A percentile compares a stretch with the other conserved stretches of the same genome.
phyloP scores from a whole-genome alignment of 371 early-diverging fungal genomes.

The Thermomucor indicae-seudaticae region DNA sequence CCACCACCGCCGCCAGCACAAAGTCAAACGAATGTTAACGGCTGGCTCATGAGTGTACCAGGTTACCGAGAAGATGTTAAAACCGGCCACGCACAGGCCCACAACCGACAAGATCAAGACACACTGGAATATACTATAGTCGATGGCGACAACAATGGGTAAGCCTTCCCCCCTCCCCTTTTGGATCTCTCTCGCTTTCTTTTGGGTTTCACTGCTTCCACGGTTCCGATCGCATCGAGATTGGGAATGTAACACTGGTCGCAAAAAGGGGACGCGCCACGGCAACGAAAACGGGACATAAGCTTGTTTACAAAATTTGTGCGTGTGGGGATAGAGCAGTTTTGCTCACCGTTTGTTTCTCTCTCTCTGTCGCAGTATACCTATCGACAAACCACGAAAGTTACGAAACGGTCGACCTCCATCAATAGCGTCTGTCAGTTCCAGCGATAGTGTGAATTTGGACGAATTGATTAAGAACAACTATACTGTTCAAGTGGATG shows the following conservation, averaged over 20 bases:
- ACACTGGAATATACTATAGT: not conserved
- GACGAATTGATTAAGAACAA: constrained; percentile 42
- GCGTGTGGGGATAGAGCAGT: too few species aligned
- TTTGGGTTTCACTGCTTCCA: too few species aligned
- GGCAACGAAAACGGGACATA: not conserved
- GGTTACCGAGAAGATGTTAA: constrained; percentile 8
- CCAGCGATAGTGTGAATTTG: constrained; percentile 39
- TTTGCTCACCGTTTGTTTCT: not conserved
- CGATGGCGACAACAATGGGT: constrained; percentile 10
- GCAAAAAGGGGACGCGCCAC: too few species aligned
- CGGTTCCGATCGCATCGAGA: not conserved
- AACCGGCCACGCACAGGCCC: not conserved
- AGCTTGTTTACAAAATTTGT: not conserved
- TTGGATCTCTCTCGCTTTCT: too few species aligned
- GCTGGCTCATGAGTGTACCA: constrained; percentile 16
- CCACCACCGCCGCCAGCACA: not conserved
- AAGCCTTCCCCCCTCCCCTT: too few species aligned
- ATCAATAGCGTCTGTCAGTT: constrained; percentile 35
- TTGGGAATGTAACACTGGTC: too few species aligned
- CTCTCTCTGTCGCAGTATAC: constrained; percentile 3
- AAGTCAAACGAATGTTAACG: constrained; percentile 4
- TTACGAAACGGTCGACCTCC: constrained; percentile 22
- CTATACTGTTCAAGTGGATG: constrained; percentile 32
- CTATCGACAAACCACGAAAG: constrained; percentile 1
- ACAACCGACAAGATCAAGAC: not conserved